Base-by-base conservation (phyloP, 352 stramenopile species). In the Globisporangium acanthophoron region DNA sequence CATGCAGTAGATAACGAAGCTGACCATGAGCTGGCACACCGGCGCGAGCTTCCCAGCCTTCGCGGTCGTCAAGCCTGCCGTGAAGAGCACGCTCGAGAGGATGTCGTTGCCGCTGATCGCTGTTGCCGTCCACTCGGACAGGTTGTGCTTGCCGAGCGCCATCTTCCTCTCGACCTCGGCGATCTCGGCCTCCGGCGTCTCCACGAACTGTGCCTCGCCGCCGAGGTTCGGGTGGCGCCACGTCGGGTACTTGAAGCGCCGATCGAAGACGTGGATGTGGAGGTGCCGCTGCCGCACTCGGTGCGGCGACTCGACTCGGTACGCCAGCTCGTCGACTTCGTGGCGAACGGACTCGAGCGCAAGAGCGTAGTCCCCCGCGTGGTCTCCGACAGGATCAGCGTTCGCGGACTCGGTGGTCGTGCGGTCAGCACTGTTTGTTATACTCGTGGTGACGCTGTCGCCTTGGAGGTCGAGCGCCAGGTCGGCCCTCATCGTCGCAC, bases 101-200 rank as follows among this genome's bases (percentile, higher is more conserved):
- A 96, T 90, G 61, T 96, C 85, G 65, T 96, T 96, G 3, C 88
- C 88, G 41, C 76, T 86, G 64, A 96, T 96, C 5, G 81, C 77
- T 5, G 88, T 96, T 1, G 85, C 74, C n/a, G 77, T 56, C 69
- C 84, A 90, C 64, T 94, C 78, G n/a, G 64, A 61, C 27, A 96
- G 64, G 11, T 73, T 65, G 44, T 67, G 45, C 43, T 75, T 74
- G 31, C 41, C 31, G 5, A n/a, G 15, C 9, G 52, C 31, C 11
- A 71, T 47, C 44, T 67, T 56, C 3, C 59, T 24, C 8, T 37
- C 50, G 46, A 75, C 69, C 11, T 18, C 47, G 0, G 46, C 54
- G 24, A 69, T 48, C 37, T 79, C 73, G n/a, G 61, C 61, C 1
- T 63, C 51, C 0, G 58, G 41, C 8, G 35, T 27, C 9, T 62